Conservation (phyloP, 2,329 filamentous ascomycete species). For the Hymenoscyphus fraxineus region DNA sequence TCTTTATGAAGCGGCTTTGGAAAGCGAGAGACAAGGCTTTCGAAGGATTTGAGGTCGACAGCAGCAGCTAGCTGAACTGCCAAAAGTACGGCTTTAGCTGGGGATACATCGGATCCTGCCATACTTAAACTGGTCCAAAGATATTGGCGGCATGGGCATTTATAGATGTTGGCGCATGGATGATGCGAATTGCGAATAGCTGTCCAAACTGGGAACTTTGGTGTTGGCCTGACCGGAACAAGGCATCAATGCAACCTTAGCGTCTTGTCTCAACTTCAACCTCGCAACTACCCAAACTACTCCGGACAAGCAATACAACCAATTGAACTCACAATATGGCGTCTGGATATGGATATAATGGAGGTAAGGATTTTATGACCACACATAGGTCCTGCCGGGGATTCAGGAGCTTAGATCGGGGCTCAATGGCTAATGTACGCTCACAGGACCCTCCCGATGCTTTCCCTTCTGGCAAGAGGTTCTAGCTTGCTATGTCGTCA, state of each 20-base stretch:
- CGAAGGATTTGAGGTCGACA: constrained; percentile 60
- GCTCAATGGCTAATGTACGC: constrained; percentile 26
- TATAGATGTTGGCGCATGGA: constrained; percentile 10
- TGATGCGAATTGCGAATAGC: constrained; percentile 11
- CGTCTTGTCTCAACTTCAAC: constrained; percentile 7
- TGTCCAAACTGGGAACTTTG: constrained; percentile 16
- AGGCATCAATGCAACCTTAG: constrained; percentile 24
- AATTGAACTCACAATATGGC: constrained; percentile 53
- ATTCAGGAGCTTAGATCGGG: background rate
- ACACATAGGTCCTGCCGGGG: background rate
- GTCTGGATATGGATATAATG: constrained; percentile 77
- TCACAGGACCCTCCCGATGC: constrained; percentile 59
- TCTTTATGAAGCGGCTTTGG: constrained; percentile 57
- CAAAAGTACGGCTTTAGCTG: constrained; percentile 67
- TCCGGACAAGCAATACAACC: constrained; percentile 13
- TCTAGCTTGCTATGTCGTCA: constrained; percentile 96
- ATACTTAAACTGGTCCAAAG: constrained; percentile 25
- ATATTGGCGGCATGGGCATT: constrained; percentile 13
- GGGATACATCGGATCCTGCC: constrained; percentile 47
- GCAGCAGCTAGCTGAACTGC: constrained; percentile 66
- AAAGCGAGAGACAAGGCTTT: constrained; percentile 55
- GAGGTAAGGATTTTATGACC: constrained; percentile 54
- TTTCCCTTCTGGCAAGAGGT: constrained; percentile 99
- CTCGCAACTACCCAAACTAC: constrained; percentile 23
- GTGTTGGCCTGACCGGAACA: constrained; percentile 7